Evolutionary conservation across 495 filamentous ascomycete species (phyloP), one percentile per base, ranked within the genome.

Genomic region (Hypomontagnella monticulosa): DNA sequence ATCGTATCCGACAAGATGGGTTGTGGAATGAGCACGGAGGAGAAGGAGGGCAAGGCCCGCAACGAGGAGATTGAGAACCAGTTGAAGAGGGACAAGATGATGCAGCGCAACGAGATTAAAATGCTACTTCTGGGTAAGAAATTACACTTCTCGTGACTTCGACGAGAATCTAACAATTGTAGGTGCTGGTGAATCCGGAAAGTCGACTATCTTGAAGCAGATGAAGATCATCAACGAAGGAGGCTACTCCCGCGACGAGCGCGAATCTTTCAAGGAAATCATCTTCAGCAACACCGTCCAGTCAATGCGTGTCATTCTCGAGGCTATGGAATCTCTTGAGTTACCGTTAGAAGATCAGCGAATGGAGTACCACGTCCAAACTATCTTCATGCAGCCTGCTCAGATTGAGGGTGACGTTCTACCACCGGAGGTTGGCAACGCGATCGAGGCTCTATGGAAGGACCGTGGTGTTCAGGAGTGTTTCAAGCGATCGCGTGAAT

Each of bases 41-140:
- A 97, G 82, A 97, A 97, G 92, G 95, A 99, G 92, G 96, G 95
- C 80, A 97, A 97, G 91, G 88, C 91, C 79, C 88, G 93, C 71
- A 98, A 99, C 79, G 95, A 97, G 84, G 93, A 97, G 88, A 99
- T 99, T 75, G 95, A 99, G 80, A 97, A 97, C 79, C 91, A 94
- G 84, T 83, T 99, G 73, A 96, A 96, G 83, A 86, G 89, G 75
- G 95, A 99, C 78, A 94, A 92, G 83, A 89, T 96, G 87, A 86
- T 91, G 84, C 92, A 96, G 82, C 87, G 93, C 70, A 97, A 96
- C 69, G 95, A 99, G 80, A 97, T 99, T 79, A 99, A 99, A 87
- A 97, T 99, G 93, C 83, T 99, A 75, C 85, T 99, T 77, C 88
- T 99, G 72, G 94, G 94, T 97, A 86, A 74, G 89, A 83, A 83